These are phyloP conservation scores for Gypsophila paniculata DNA, from an alignment of 179 eudicot species.

Conservation along the genomic window DNA sequence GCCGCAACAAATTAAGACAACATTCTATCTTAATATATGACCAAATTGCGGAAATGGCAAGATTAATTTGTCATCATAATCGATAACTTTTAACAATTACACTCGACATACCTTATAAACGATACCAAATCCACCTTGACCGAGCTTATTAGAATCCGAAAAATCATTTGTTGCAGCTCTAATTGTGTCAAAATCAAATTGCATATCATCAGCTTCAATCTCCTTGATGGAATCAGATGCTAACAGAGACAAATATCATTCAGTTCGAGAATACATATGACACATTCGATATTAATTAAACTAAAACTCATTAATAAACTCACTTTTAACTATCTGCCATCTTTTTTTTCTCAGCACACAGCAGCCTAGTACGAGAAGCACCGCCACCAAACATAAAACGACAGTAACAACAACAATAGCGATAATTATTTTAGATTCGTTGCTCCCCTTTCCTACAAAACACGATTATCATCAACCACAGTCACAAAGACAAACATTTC, in stretches of 20 bases:
- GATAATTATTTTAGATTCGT: not conserved
- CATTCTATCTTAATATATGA: not conserved
- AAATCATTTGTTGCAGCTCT: slow-evolving; percentile 29
- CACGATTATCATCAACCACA: too few species aligned
- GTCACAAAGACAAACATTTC: too few species aligned
- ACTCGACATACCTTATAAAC: slow-evolving; percentile 28
- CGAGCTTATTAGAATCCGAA: slow-evolving; percentile 28
- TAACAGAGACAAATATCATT: not conserved
- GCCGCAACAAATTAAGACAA: not conserved
- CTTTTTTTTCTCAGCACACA: slow-evolving; percentile 8
- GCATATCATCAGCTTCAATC: slow-evolving; percentile 17
- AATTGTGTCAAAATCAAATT: too few species aligned
- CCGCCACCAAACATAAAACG: too few species aligned
- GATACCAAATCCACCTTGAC: slow-evolving; percentile 34
- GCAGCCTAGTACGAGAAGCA: not conserved
- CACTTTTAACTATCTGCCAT: slow-evolving; percentile 9
- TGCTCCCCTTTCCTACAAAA: slow-evolving; percentile 11
- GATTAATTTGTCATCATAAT: too few species aligned
- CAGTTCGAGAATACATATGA: not conserved
- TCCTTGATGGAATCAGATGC: not conserved
- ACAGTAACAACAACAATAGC: slow-evolving; percentile 9
- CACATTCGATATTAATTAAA: not conserved
- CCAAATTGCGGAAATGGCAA: too few species aligned
- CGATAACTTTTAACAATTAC: too few species aligned
- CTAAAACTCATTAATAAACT: not conserved